Base-by-base conservation (phyloP, 2,329 filamentous ascomycete species). In the Fulvia fulva region DNA sequence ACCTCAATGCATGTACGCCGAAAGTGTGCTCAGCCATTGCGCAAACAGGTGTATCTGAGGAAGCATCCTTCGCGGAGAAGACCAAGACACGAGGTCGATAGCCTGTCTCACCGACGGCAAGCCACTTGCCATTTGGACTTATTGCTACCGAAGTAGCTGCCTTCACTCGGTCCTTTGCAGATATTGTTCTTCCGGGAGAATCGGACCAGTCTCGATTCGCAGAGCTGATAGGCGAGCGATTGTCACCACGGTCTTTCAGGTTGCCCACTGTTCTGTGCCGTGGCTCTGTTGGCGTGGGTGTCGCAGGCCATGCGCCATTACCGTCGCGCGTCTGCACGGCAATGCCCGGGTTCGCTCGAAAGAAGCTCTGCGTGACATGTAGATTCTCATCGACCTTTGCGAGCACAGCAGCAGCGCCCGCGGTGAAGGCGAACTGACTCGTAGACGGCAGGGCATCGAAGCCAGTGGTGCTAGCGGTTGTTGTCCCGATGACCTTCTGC, bases 61-160 rank as follows among this genome's bases (percentile, higher is more conserved):
- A 82, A 68, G 96, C 91, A 67, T 89, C 76, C 3, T 79, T 84
- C 5, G 94, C 86, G 30, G 86, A 91, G 75, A 96, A 99, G 55
- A 99, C 87, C 57, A 97, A 80, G 22, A 99, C 91, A 54, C 94
- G 84, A 5, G 94, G 94, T 54, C 88, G 89, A 74, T 97, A 97
- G 22, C 94, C 94, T 3, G 92, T 96, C 61, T 99, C 94, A 68
- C 94, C 94, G 2, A 97, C 89, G 8, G 93, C 94, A 53, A 99
- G 80, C 71, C 89, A 95, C 67, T 85, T 88, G 30, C 90, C 92
- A 75, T 97, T 91, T 0, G 87, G 85, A 70, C 91, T 97, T 64
- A 99, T 82, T 22, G 91, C 88, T 5, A 99, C 83, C 69, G 92
- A 96, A 5, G 92, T 96, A 1, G 92, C 91, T 19, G 94, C 90